Conservation (phyloP, 2,329 filamentous ascomycete genomes). For the Alternaria burnsii region DNA sequence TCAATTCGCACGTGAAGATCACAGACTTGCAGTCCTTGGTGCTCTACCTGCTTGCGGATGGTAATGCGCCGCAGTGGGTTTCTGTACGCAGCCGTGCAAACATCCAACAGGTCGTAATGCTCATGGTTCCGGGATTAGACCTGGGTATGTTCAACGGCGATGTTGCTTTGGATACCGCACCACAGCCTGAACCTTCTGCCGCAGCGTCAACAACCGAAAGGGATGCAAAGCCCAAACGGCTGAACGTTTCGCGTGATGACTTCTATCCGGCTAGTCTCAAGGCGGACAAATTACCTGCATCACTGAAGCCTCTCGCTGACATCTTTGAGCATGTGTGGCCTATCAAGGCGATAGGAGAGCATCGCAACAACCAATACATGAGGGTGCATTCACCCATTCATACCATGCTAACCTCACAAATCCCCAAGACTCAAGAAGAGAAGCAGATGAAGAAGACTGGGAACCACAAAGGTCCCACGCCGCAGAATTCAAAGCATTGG, state of each 20-base stretch:
- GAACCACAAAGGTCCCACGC: constrained; percentile 60
- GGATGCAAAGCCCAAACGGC: constrained; percentile 34
- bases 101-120: constrained; percentile 78
- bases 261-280: constrained; percentile 59
- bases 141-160: constrained; percentile 82
- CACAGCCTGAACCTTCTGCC: constrained; percentile 3
- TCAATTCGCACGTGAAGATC: constrained; percentile 65
- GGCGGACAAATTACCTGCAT: constrained; percentile 51
- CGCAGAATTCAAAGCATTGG: constrained; percentile 71
- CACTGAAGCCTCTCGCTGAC: constrained; percentile 71
- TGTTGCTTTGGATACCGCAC: constrained; percentile 25
- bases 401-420: constrained; percentile 79
- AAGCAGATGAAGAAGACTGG: constrained; percentile 62
- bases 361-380: constrained; percentile 68
- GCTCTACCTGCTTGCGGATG: constrained; percentile 69
- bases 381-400: constrained; percentile 86
- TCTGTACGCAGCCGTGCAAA: constrained; percentile 64
- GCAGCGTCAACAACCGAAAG: constrained; percentile 13
- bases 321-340: constrained; percentile 93
- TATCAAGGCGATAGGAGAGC: constrained; percentile 85
- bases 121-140: constrained; percentile 94
- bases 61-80: constrained; percentile 68
- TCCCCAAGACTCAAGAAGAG: constrained; percentile 74
- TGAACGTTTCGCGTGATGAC: constrained; percentile 57
- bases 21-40: constrained; percentile 65